A percentile compares a stretch with the other conserved stretches of the same genome.
Evolutionary conservation across 2,329 filamentous ascomycete species (phyloP).

Genomic region (Xylariaceae sp.): DNA sequence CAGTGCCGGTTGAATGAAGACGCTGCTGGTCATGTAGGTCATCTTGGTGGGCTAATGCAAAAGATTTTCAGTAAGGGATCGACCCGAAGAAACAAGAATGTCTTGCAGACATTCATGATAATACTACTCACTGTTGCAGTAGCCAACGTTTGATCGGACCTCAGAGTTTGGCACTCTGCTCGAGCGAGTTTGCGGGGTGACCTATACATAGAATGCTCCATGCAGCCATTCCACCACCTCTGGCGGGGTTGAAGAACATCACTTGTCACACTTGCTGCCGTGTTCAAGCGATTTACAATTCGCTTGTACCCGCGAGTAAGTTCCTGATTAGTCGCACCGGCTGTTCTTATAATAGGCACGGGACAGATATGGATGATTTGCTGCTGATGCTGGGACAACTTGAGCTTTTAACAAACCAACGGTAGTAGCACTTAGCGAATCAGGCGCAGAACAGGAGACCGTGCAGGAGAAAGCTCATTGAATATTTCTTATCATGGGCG

Average conservation of each 20-base stretch:
- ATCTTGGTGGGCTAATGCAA: neutral
- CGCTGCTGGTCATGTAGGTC: neutral
- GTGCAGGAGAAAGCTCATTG: neutral
- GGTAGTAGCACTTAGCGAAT: neutral
- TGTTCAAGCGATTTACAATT: neutral
- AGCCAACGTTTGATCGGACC: conserved; percentile 11
- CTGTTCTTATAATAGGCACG: conserved; percentile 4
- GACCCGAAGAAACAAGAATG: neutral
- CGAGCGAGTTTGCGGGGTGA: conserved; percentile 17
- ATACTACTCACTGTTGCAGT: neutral
- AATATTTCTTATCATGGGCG: too few relatives aligned
- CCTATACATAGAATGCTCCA: conserved; percentile 14
- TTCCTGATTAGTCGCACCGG: neutral
- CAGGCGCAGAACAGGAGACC: neutral
- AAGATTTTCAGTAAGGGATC: neutral
- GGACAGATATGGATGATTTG: neutral
- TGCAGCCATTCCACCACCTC: conserved; percentile 17
- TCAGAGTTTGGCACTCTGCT: conserved; percentile 10
- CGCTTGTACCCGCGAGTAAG: neutral
- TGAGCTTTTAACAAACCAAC: too few relatives aligned
- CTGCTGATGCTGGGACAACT: too few relatives aligned
- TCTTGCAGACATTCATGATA: conserved; percentile 5
- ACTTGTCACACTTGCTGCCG: too few relatives aligned
- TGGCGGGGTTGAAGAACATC: conserved; percentile 7
- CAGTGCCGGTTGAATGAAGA: neutral